Conservation (phyloP, 2,329 filamentous ascomycete species). For the Ophiostoma quercus region DNA sequence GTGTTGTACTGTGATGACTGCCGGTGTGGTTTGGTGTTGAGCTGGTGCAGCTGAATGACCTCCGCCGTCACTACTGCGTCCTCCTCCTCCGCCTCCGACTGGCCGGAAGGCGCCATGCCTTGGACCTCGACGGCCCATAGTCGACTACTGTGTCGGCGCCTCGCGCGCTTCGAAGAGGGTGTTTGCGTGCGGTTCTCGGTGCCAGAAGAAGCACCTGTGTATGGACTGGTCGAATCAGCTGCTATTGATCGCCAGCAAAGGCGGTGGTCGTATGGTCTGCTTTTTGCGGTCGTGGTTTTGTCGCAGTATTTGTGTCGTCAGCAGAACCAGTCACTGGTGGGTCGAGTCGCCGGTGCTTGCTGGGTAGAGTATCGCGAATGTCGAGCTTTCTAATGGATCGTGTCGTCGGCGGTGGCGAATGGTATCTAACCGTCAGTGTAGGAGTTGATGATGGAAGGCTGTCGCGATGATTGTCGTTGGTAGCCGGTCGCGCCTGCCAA, state of each 20-base stretch:
- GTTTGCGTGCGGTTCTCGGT: not conserved
- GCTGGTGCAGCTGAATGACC: not conserved
- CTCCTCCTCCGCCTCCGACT: constrained; percentile 20
- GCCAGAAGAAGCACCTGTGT: not conserved
- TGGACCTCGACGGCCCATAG: constrained; percentile 26
- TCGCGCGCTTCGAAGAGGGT: not conserved
- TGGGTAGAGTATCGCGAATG: not conserved
- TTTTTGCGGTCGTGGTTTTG: not conserved
- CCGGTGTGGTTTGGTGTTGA: not conserved
- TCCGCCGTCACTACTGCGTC: constrained; percentile 11
- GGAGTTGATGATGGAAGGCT: not conserved
- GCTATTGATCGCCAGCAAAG: not conserved
- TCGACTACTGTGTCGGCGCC: not conserved
- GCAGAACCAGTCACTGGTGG: not conserved
- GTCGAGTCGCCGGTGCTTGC: not conserved
- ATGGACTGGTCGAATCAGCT: not conserved
- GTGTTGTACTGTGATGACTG: constrained; percentile 15
- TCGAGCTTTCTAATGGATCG: not conserved
- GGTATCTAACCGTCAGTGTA: not conserved
- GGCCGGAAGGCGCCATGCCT: constrained; percentile 21
- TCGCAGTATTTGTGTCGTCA: not conserved
- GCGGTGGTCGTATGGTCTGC: not conserved
- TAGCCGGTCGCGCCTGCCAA: constrained; percentile 8
- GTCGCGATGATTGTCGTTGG: not conserved
- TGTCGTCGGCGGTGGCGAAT: not conserved